Evolutionary conservation across 78 protist genomes (phyloP).

Genomic region (Dictyostelium firmibasis): DNA sequence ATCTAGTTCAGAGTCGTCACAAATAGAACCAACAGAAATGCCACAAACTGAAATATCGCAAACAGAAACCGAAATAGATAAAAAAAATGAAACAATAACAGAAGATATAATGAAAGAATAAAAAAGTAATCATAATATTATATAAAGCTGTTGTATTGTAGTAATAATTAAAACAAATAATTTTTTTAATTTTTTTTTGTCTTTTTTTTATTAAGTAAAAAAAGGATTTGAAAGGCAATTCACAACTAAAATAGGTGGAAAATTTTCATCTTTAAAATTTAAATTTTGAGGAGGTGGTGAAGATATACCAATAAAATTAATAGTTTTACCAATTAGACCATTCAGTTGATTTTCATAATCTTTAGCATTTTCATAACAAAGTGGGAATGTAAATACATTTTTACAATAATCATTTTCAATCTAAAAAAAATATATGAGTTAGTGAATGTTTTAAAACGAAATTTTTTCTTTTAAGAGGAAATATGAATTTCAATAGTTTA

Average conservation of each 20-base stretch:
- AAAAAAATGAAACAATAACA: neutral
- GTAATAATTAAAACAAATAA: neutral
- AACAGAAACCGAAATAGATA: neutral
- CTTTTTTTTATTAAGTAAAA: neutral
- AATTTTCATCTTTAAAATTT: neutral
- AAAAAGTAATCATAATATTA: constrained; percentile 6
- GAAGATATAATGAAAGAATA: constrained; percentile 10
- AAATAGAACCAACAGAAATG: neutral
- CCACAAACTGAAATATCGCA: neutral
- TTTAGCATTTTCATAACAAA: neutral
- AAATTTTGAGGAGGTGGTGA: neutral
- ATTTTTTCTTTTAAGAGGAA: neutral
- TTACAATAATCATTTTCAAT: neutral
- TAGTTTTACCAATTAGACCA: neutral
- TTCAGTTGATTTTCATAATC: neutral
- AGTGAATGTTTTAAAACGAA: too few species aligned
- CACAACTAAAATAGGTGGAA: neutral
- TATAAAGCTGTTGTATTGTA: neutral
- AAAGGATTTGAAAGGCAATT: neutral
- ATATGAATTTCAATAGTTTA: neutral
- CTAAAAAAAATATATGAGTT: neutral
- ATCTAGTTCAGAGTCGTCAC: neutral
- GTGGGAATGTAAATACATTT: neutral
- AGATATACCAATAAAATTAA: constrained; percentile 13
- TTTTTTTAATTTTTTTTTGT: neutral